A percentile compares a stretch with the other conserved stretches of the same genome.
Conservation (phyloP, 805 yeast genomes). For the Monosporozyma aerobia region DNA sequence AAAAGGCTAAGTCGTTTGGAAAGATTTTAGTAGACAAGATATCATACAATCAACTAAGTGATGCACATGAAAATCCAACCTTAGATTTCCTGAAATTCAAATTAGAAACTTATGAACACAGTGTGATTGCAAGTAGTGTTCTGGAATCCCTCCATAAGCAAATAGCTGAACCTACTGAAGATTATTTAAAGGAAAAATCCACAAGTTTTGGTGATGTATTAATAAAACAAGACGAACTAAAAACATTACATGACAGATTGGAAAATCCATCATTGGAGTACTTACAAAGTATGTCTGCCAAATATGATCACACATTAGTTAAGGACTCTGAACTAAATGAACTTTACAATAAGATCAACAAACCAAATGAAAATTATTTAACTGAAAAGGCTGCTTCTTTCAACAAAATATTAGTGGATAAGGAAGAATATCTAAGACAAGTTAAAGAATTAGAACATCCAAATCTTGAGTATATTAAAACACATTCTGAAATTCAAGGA, state of each 20-base stretch:
- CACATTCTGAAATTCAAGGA: not conserved
- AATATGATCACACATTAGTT: not conserved
- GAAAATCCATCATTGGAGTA: not conserved
- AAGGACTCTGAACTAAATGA: not conserved
- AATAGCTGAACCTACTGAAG: not conserved
- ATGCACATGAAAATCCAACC: slow-evolving; percentile 6
- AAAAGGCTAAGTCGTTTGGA: slow-evolving; percentile 6
- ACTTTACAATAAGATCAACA: slow-evolving; percentile 6
- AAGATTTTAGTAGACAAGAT: slow-evolving; percentile 1
- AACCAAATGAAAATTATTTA: slow-evolving; percentile 9
- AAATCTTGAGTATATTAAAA: not conserved
- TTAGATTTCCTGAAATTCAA: slow-evolving; percentile 8
- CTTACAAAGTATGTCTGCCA: not conserved
- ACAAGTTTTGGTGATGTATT: not conserved
- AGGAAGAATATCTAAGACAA: not conserved
- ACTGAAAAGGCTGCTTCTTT: slow-evolving; percentile 5
- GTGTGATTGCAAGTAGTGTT: slow-evolving; percentile 2
- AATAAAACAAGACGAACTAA: slow-evolving; percentile 11
- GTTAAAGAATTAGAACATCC: not conserved
- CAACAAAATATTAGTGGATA: not conserved
- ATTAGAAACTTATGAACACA: slow-evolving; percentile 4
- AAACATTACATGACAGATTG: not conserved
- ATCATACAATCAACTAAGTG: not conserved
- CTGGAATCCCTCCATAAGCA: not conserved
- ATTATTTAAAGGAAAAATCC: not conserved